Conservation (phyloP, 2,329 filamentous ascomycete species). For the Colletotrichum sansevieriae region DNA sequence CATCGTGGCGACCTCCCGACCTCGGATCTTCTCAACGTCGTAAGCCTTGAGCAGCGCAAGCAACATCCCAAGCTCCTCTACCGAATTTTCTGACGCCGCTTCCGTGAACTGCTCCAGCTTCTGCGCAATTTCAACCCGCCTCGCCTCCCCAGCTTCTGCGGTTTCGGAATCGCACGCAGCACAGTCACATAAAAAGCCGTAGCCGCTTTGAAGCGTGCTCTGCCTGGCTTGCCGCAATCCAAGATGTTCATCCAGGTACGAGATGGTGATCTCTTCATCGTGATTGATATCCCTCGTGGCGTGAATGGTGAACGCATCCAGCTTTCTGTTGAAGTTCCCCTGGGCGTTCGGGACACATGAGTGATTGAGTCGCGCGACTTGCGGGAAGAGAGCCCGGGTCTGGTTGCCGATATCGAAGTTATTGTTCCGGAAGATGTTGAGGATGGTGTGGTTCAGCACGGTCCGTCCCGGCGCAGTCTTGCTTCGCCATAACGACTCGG, state of each 20-base stretch:
- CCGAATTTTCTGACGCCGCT: constrained; percentile 2
- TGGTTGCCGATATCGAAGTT: constrained; percentile 36
- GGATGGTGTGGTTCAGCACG: constrained; percentile 32
- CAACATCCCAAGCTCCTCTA: constrained; percentile 25
- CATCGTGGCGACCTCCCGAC: constrained; percentile 33
- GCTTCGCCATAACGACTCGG: constrained; percentile 38
- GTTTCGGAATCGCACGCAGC: constrained; percentile 20
- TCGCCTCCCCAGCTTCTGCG: constrained; percentile 11
- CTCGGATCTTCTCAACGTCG: constrained; percentile 25
- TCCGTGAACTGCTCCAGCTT: constrained; percentile 23
- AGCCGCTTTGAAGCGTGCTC: constrained; percentile 12
- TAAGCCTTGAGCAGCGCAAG: constrained; percentile 24
- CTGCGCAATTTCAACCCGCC: constrained; percentile 11
- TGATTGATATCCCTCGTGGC: constrained; percentile 24
- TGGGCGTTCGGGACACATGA: constrained; percentile 39
- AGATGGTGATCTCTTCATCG: constrained; percentile 39
- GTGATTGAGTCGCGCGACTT: constrained; percentile 36
- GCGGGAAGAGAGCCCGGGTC: constrained; percentile 28
- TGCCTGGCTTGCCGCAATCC: constrained; percentile 11
- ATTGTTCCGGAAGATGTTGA: constrained; percentile 41
- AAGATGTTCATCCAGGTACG: constrained; percentile 37
- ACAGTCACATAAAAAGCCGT: constrained; percentile 32
- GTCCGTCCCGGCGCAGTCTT: constrained; percentile 13
- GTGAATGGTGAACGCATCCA: constrained; percentile 31
- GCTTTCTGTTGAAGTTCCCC: constrained; percentile 30